Base-by-base conservation (phyloP, 140 eudicot genomes). In the Senecio squalidus region DNA sequence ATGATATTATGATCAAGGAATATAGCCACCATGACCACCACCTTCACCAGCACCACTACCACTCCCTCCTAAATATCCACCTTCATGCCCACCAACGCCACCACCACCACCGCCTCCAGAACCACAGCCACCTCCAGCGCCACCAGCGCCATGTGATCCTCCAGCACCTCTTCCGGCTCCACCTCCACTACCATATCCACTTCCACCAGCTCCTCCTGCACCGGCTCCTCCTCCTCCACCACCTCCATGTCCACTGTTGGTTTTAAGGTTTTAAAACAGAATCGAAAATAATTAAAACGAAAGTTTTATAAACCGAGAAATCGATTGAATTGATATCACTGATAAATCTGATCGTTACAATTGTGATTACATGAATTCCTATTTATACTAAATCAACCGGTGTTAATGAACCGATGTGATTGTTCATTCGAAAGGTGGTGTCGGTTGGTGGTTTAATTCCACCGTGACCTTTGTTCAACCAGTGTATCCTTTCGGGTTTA, bases 161-260 rank as follows among this genome's bases (percentile, higher is more conserved):
- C 68, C 76, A 3, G 60, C 80, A 28, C 61, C 80, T 21, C 61
- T 71, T 26, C 69, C 70, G 0, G 67, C 74, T 22, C 73, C 71
- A 40, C 71, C 74, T 22, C 68, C 78, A 25, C 56, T 47, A 46
- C 62, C 69, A 40, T 59, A 54, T 48, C 64, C 79, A 52, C 60
- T 66, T 33, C 81, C 81, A 36, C 68, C 73, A 8, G 68, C 68
- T 16, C 82, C 82, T 10, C 77, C 82, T 2, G 34, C 69, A 8
- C 72, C 72, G 0, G 22, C 54, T 27, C 66, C 66, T 16, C 60
- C 68, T 0, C 82, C 82, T 0, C 77, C 81, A 1, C 49, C 72
- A 13, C 72, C 68, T n/a, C n/a, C n/a, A n/a, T n/a, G n/a, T n/a
- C n/a, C n/a, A 51, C 73, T 78, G 28, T 67, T 67, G 18, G n/a